phyloP scores from a whole-genome alignment of 2,329 filamentous ascomycete species.

The Diplodia corticola region DNA sequence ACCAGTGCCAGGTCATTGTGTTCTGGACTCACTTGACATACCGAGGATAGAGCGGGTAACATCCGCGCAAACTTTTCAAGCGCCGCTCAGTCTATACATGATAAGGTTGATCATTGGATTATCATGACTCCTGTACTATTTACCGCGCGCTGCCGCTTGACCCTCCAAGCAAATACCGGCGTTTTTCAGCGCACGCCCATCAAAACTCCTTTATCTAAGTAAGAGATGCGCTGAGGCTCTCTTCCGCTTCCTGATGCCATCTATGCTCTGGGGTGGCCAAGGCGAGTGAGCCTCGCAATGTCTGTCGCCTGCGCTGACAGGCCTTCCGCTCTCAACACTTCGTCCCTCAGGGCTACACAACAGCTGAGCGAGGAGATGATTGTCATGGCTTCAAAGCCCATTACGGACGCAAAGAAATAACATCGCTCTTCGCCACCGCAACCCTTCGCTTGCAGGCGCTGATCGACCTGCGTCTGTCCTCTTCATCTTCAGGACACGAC shows the following conservation, averaged over 20 bases:
- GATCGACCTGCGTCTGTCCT: no score
- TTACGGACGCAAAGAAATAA: background rate
- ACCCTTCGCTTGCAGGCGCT: no score
- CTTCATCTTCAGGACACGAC: background rate
- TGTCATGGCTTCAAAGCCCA: no score
- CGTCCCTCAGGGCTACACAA: background rate
- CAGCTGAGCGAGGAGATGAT: no score
- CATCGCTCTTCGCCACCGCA: background rate
- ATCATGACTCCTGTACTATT: background rate
- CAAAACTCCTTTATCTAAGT: background rate
- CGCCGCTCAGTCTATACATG: no score
- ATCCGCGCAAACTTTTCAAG: no score
- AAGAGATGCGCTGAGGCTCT: background rate
- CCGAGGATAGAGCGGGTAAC: no score
- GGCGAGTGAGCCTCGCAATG: background rate
- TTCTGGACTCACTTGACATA: no score
- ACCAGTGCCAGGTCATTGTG: no score
- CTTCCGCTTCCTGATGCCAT: background rate
- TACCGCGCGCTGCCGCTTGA: background rate
- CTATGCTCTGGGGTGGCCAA: background rate
- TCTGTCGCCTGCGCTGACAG: background rate
- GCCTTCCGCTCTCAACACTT: background rate
- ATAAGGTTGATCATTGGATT: no score
- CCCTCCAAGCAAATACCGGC: background rate
- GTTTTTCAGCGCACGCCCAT: background rate